Percentiles rank a stretch among this genome's conserved stretches.
phyloP scores from a whole-genome alignment of 371 early-diverging fungal species.

The Syncephalastrum sp. region DNA sequence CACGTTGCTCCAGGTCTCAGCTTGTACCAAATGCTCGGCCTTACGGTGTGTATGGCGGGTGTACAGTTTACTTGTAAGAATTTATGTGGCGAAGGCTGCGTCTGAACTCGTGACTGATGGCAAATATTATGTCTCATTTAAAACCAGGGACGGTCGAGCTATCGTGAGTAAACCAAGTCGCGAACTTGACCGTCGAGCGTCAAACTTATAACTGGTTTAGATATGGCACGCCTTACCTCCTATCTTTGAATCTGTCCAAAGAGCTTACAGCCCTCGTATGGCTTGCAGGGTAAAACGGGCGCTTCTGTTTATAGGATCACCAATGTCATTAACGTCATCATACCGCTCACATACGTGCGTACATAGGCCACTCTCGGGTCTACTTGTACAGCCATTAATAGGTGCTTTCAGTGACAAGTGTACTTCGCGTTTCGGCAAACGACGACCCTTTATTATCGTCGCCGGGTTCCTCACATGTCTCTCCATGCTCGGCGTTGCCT shows the following conservation, averaged over 20 bases:
- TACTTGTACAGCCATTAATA: conserved; percentile 45
- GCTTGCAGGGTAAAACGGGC: conserved; percentile 60
- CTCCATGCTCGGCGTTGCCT: conserved; percentile 68
- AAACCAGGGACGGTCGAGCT: conserved; percentile 55
- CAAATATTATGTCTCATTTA: not conserved
- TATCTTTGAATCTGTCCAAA: conserved; percentile 66
- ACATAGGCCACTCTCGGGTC: conserved; percentile 61
- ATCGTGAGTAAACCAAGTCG: conserved; percentile 33
- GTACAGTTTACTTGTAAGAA: conserved; percentile 65
- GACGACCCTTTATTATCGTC: conserved; percentile 60
- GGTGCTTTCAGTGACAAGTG: conserved; percentile 66
- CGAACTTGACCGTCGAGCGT: not conserved
- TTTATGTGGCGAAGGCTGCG: not conserved
- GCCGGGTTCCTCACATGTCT: conserved; percentile 58
- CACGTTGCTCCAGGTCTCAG: conserved; percentile 10
- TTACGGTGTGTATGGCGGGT: conserved; percentile 56
- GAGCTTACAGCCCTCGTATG: conserved; percentile 71
- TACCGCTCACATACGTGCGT: too few species aligned
- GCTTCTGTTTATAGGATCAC: too few species aligned
- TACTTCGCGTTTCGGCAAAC: conserved; percentile 58
- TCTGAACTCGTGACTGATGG: not conserved
- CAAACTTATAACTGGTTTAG: conserved; percentile 19
- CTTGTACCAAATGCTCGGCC: conserved; percentile 14
- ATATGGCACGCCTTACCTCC: conserved; percentile 80
- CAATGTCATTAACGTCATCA: too few species aligned